Base-by-base conservation (phyloP, 805 yeast species). In the Myxozyma mucilagina region DNA sequence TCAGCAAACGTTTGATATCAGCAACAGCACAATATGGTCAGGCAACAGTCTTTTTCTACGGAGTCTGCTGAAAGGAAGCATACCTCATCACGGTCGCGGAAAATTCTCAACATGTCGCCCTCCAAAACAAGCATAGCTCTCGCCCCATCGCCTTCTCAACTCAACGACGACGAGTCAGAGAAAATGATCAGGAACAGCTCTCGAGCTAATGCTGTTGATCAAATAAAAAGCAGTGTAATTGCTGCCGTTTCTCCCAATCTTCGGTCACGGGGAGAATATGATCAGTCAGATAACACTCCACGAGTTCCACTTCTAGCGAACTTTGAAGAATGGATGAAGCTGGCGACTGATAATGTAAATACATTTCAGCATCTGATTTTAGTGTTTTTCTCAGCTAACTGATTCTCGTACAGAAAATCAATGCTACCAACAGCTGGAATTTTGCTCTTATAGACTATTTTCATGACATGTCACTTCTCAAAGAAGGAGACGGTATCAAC, bases 391-490 rank as follows among this genome's bases (percentile, higher is more conserved):
- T 14, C 11, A 31, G 16, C 16, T 16, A 38, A 64, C 57, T 34
- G 53, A 11, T 24, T 36, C 50, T 63, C 66, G 10, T 7, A 13
- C 51, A 69, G 72, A 90, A 89, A 72, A 90, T 91, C 76, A 92
- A 88, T 62, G 81, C 90, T 0, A 79, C 86, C 41, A 92, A 92
- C 72, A 85, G 94, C 69, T 92, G 97, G 97, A 87, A 88, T 68
- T 85, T 90, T 71, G 96, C 92, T 0, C 79, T 92, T 69, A 92
- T 92, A 69, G 97, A 92, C 73, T 92, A 91, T 73, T 92, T 92
- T 71, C 88, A 91, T 70, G 96, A 90, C 69, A 78, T 90, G 74
- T 82, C 88, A 32, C 81, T 90, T 34, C 78, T 89, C 49, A 81
- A 83, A 67, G 96, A 87, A 56, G 87, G 90, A 4, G 90, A 87